These are phyloP conservation scores for Capronia americana DNA, from an alignment of 2,329 filamentous ascomycete species.

Conservation along the genomic window DNA sequence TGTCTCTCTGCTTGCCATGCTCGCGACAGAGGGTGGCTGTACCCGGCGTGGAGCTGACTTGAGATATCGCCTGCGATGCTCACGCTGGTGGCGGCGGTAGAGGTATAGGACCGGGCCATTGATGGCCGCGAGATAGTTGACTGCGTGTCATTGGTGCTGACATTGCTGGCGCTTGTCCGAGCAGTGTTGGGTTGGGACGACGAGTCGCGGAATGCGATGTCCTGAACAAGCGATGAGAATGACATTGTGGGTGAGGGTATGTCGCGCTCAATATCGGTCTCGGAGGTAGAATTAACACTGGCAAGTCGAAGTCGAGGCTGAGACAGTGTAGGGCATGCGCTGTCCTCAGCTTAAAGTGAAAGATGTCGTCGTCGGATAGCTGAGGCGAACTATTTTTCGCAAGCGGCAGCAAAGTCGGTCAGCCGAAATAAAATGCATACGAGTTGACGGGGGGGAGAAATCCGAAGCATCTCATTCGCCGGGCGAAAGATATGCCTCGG, in stretches of 20 bases:
- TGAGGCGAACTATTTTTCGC: constrained; percentile 8
- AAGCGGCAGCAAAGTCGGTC: constrained; percentile 12
- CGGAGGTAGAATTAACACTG: neutral
- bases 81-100: constrained; percentile 57
- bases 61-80: constrained; percentile 71
- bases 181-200: constrained; percentile 33
- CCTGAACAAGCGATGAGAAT: constrained; percentile 58
- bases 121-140: constrained; percentile 51
- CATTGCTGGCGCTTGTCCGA: constrained; percentile 31
- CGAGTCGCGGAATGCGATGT: constrained; percentile 55
- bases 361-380: neutral
- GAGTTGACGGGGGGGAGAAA: constrained; percentile 9
- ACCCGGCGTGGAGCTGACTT: constrained; percentile 82
- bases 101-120: constrained; percentile 53
- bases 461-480: constrained; percentile 6
- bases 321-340: neutral
- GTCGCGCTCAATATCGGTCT: neutral
- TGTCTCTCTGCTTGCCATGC: constrained; percentile 85
- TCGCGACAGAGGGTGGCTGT: constrained; percentile 78
- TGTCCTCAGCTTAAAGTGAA: neutral
- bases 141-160: constrained; percentile 45
- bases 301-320: neutral
- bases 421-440: constrained; percentile 11
- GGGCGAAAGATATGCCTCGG: constrained; percentile 5
- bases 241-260: constrained; percentile 48